Percentiles rank a stretch among this genome's conserved stretches.
phyloP scores from a whole-genome alignment of 306 rosid species.

The Leucaena leucocephala region DNA sequence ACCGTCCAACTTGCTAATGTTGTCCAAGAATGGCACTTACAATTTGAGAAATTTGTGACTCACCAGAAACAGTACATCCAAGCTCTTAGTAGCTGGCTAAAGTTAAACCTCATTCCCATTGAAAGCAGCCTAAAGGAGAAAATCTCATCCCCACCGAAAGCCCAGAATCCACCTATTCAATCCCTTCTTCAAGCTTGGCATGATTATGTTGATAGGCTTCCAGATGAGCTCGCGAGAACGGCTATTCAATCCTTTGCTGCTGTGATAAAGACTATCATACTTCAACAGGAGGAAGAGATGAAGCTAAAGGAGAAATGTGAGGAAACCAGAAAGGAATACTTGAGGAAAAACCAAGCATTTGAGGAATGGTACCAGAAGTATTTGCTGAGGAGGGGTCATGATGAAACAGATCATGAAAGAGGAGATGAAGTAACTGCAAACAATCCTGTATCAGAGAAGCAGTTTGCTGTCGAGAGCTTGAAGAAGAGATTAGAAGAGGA shows the following conservation, averaged over 20 bases:
- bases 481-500: constrained; percentile 25
- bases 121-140: constrained; percentile 25
- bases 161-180: constrained; percentile 23
- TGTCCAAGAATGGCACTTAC: constrained; percentile 18
- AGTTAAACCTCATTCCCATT: not conserved
- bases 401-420: constrained; percentile 6
- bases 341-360: constrained; percentile 26
- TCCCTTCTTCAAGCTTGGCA: constrained; percentile 19
- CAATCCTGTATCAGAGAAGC: constrained; percentile 16
- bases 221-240: constrained; percentile 7
- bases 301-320: constrained; percentile 28
- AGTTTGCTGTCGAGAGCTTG: constrained; percentile 17
- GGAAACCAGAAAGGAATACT: constrained; percentile 21
- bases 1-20: constrained; percentile 13
- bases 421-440: constrained; percentile 6
- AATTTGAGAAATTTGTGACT: constrained; percentile 19
- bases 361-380: constrained; percentile 23
- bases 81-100: constrained; percentile 19
- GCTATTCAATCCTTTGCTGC: constrained; percentile 19
- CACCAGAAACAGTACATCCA: constrained; percentile 25
- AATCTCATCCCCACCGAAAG: constrained; percentile 13
- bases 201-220: constrained; percentile 14
- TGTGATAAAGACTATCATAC: constrained; percentile 3
- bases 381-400: constrained; percentile 10
- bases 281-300: constrained; percentile 28